Percentiles rank a stretch among this genome's conserved stretches.
Evolutionary conservation across 106 monocot species (phyloP).

Genomic region (Dendrobium catenatum): DNA sequence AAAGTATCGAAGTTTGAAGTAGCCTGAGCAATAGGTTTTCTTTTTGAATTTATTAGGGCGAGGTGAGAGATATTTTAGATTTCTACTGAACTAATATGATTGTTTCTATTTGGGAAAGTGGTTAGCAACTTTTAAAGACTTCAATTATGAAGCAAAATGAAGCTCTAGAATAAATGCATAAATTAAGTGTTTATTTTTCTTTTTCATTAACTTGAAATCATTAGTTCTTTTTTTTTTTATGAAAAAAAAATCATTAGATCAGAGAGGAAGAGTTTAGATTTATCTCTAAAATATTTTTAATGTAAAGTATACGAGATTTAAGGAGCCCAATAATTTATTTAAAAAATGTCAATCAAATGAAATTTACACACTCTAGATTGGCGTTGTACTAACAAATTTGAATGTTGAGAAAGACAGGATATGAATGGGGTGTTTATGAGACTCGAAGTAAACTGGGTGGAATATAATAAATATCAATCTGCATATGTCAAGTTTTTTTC

Average conservation of each 20-base stretch:
- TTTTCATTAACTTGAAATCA: not conserved
- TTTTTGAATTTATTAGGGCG: not conserved
- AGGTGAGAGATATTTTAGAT: not conserved
- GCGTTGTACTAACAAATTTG: not conserved
- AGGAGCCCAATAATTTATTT: not conserved
- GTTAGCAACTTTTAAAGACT: not conserved
- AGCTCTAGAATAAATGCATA: not conserved
- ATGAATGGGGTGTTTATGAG: slow-evolving; percentile 1
- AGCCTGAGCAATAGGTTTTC: not conserved
- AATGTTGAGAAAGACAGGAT: not conserved
- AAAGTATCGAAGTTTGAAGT: no score
- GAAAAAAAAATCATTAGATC: not conserved
- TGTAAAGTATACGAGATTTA: not conserved
- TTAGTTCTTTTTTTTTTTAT: not conserved
- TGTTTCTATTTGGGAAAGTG: not conserved
- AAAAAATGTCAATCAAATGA: not conserved
- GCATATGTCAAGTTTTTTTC: not conserved
- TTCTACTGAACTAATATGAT: not conserved
- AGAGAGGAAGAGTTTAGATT: not conserved
- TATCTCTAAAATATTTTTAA: not conserved
- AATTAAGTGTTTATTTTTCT: not conserved
- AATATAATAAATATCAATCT: not conserved
- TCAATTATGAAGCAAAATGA: not conserved
- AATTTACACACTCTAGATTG: not conserved
- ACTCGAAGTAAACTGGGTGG: not conserved